Percentiles rank a stretch among this genome's conserved stretches.
These are phyloP conservation scores for Alisma plantagoaquatica DNA, from an alignment of 106 monocot species.

Conservation along the genomic window DNA sequence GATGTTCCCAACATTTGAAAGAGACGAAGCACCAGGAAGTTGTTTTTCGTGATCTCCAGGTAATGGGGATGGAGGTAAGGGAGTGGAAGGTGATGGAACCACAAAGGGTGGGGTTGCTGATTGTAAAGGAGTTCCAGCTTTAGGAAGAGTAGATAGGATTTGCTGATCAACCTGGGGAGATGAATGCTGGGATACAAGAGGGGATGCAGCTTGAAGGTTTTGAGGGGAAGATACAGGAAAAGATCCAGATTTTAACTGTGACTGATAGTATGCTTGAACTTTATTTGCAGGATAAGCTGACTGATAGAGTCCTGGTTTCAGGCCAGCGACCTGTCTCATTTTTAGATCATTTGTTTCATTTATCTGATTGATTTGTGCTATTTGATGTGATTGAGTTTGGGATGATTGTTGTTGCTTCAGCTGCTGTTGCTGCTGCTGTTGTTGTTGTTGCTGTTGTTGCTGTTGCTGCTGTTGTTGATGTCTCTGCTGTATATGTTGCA, in stretches of 20 bases:
- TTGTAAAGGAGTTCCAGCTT: constrained; percentile 67
- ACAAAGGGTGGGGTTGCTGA: constrained; percentile 55
- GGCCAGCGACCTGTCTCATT: constrained; percentile 34
- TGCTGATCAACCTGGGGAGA: constrained; percentile 91
- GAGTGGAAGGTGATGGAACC: constrained; percentile 76
- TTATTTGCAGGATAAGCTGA: constrained; percentile 35
- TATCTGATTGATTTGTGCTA: constrained; percentile 48
- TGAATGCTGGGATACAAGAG: constrained; percentile 89
- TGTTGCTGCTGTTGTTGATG: constrained; percentile 42
- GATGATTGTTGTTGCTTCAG: constrained; percentile 32
- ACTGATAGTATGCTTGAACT: constrained; percentile 52
- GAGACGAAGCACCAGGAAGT: constrained; percentile 28
- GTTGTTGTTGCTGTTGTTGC: constrained; percentile 33
- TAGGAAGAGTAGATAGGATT: constrained; percentile 40
- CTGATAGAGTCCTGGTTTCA: constrained; percentile 62
- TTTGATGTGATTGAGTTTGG: constrained; percentile 36
- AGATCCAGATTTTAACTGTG: constrained; percentile 45
- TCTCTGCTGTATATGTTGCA: constrained; percentile 12
- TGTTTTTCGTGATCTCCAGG: constrained; percentile 67
- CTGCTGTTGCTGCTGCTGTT: constrained; percentile 33
- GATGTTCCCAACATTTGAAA: constrained; percentile 25
- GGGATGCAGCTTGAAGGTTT: constrained; percentile 71
- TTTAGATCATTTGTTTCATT: constrained; percentile 74
- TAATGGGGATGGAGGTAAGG: constrained; percentile 62
- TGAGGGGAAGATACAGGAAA: constrained; percentile 87